Evolutionary conservation across 108 stramenopile genomes (phyloP).

Genomic region (Pseudonitzschia pungens): DNA sequence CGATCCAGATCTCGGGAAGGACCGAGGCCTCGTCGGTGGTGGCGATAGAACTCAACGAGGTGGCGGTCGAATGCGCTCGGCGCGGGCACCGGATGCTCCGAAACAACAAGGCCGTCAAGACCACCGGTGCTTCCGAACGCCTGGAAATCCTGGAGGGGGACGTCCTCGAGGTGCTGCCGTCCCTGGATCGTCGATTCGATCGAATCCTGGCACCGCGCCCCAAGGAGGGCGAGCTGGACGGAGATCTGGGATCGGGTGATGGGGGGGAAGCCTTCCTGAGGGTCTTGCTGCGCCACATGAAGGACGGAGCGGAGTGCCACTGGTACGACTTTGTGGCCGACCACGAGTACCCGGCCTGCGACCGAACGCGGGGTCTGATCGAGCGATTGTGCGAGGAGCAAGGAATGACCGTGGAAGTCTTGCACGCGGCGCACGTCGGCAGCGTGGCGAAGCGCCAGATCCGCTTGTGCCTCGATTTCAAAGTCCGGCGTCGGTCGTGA

Average conservation of each 20-base stretch:
- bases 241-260: conserved; percentile 77
- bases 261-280: conserved; percentile 62
- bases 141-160: conserved; percentile 75
- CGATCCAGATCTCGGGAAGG: conserved; percentile 74
- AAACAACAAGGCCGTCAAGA: conserved; percentile 76
- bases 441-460: conserved; percentile 84
- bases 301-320: conserved; percentile 73
- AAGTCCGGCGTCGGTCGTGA: conserved; percentile 10
- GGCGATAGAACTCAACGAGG: conserved; percentile 73
- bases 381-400: conserved; percentile 43
- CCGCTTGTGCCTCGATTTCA: conserved; percentile 82
- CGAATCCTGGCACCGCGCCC: conserved; percentile 83
- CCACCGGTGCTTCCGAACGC: conserved; percentile 68
- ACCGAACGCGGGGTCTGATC: conserved; percentile 57
- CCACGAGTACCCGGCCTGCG: conserved; percentile 67
- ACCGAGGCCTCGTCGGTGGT: conserved; percentile 72
- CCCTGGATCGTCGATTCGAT: conserved; percentile 49
- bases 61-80: conserved; percentile 64
- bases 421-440: conserved; percentile 78
- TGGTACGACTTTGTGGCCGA: conserved; percentile 89
- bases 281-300: conserved; percentile 65
- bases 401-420: conserved; percentile 61
- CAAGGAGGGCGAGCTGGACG: conserved; percentile 78
- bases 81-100: conserved; percentile 68
- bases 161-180: conserved; percentile 61